Evolutionary conservation across 352 stramenopile species (phyloP), one percentile per base, ranked within the genome.

Genomic region (Phytopythium chamaehyphon): DNA sequence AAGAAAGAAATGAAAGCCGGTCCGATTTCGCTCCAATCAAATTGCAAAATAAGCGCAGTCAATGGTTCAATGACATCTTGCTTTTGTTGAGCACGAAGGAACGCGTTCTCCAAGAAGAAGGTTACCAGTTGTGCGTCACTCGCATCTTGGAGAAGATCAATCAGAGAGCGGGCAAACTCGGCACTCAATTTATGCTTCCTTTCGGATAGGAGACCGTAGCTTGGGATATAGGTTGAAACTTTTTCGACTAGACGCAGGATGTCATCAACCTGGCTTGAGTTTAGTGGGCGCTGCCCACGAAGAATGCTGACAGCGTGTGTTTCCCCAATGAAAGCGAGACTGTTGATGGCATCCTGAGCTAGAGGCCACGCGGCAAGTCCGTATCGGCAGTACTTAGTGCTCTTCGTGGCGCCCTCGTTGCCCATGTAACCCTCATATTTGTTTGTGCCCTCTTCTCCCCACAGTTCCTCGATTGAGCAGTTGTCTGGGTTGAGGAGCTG

Each of bases 401-500:
- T 54, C 35, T 54, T 62, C 11, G 49, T 61, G 1, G 50, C 18
- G 3, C 57, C 45, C 36, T 66, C 57, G 23, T 69, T 69, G 11
- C 57, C 61, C 18, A 57, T 23, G 35, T 60, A 59, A 0, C 51
- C 54, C 23, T 70, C 23, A 4, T 57, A 51, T 0, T 40, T 48
- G 19, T 54, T 62, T 3, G 22, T 54, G 7, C 53, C 57, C 15
- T 51, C 43, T 14, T 60, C 22, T 6, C 42, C 37, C 62, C 62
- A 70, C 2, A 66, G 11, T 10, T 59, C 39, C 1, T 40, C 42
- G 14, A 51, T 19, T 2, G 53, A 57, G 40, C 60, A 54, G 12
- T 55, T 54, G 2, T 42, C 45, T 1, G 57, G 62, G 44, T 70
- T 70, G n/a, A 66, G 33, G 15, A 69, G 47, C 16, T 67, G 61